Conservation (phyloP, 192 early-diverging fungal genomes). For the Podochytrium sp. region DNA sequence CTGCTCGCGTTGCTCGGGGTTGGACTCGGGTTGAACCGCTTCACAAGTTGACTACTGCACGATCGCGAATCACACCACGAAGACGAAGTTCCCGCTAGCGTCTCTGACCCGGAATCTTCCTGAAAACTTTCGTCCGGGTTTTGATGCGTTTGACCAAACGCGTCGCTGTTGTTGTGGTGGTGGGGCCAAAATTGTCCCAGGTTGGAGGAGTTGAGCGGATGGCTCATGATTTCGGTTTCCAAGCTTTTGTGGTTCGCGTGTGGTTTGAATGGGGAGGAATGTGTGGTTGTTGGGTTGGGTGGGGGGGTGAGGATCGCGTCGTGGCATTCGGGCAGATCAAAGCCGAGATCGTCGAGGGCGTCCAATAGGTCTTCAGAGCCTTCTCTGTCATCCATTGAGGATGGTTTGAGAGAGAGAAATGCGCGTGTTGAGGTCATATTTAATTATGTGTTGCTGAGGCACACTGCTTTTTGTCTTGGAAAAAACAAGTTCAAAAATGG, state of each 20-base stretch:
- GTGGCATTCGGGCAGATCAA: no score
- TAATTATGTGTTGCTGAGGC: no score
- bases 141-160: no score
- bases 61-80: slow-evolving; percentile 1
- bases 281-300: no score
- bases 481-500: neutral
- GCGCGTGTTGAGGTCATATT: no score
- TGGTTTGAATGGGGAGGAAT: neutral
- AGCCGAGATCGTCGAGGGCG: neutral
- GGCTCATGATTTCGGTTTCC: neutral
- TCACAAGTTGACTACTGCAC: slow-evolving; percentile 1
- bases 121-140: neutral
- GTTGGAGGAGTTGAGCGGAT: neutral
- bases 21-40: slow-evolving; percentile 33
- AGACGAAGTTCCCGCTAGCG: neutral
- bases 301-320: no score
- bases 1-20: slow-evolving; percentile 44
- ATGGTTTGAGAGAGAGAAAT: no score
- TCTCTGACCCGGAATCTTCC: slow-evolving; percentile 19
- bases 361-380: neutral
- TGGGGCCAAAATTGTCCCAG: neutral
- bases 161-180: no score
- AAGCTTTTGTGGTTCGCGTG: neutral
- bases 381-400: neutral
- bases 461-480: neutral